Evolutionary conservation across 192 early-diverging fungal genomes (phyloP), one percentile per base, ranked within the genome.

Genomic region (Linnemannia zychae): DNA sequence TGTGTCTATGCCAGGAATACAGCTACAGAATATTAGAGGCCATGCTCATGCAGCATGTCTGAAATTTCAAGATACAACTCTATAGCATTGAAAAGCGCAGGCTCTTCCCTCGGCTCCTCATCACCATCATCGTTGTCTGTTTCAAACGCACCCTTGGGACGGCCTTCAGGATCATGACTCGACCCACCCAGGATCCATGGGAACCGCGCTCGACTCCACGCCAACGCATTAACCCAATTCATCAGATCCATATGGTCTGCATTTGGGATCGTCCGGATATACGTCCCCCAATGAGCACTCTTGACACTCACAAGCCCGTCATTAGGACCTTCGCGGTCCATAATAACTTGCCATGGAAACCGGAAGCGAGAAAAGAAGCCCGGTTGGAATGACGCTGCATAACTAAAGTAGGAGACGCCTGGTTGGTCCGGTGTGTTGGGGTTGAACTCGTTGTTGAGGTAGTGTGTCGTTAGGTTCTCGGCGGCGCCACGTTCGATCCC

Each of bases 231-330:
- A 22, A 79, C 77, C 83, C 83, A 85, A 69, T 85, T 85, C 83
- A 85, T 85, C 38, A 85, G 31, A 73, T 85, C 83, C 83, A 85
- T 85, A 28, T 85, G 83, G 28, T 85, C 83, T 5, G 83, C 83
- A 71, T 85, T 85, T 12, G 77, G 77, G 20, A 85, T 85, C 47
- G 94, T 94, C 49, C 93, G 92, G 57, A 96, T 83, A 80, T 96
- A 97, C 57, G 91, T 89, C 9, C 98, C 98, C 98, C 97, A 99
- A 79, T 92, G 88, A 3, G 98, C 97, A 82, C 94, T 95, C n/a
- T 93, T 86, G 24, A 98, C 81, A 63, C 93, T 94, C 37, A 99
- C 98, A 60, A 99, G 88, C 20, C 98, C 98, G 88, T 99, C 98
- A 88, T 99, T 99, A 0, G 92, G 92, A 4, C 97, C 98, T 79